phyloP scores from a whole-genome alignment of 73 alveolate genomes.

The Urostyla sp. region DNA sequence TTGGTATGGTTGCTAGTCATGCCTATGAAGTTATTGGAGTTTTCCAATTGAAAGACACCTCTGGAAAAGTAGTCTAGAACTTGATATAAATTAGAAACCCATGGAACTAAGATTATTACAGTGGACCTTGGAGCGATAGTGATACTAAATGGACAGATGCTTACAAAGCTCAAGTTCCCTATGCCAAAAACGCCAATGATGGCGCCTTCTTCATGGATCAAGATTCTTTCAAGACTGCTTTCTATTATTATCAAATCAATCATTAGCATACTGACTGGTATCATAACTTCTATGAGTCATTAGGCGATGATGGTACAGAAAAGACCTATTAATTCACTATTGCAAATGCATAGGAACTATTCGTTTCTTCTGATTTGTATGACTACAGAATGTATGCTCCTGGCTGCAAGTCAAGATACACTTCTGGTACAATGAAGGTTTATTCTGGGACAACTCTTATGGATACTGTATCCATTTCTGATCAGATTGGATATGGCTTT shows the following conservation, averaged over 20 bases:
- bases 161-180: conserved; percentile 48
- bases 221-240: background rate
- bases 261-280: conserved; percentile 7
- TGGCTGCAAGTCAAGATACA: conserved; percentile 15
- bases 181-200: conserved; percentile 6
- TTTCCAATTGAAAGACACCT: conserved; percentile 18
- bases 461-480: conserved; percentile 5
- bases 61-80: background rate
- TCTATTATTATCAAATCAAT: conserved; percentile 37
- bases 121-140: conserved; percentile 52
- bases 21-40: conserved; percentile 24
- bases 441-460: conserved; percentile 12
- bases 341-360: conserved; percentile 4
- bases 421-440: background rate
- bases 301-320: conserved; percentile 21
- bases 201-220: conserved; percentile 29
- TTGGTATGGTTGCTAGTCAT: conserved; percentile 45
- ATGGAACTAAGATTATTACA: conserved; percentile 35
- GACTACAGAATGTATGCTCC: conserved; percentile 49
- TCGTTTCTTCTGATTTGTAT: conserved; percentile 38
- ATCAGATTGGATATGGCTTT: conserved; percentile 36
- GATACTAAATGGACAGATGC: conserved; percentile 41
- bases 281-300: conserved; percentile 5
- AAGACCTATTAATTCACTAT: conserved; percentile 13
- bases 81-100: conserved; percentile 38